These are phyloP conservation scores for Phytopythium montanum DNA, from an alignment of 352 stramenopile genomes.

Conservation along the genomic window DNA sequence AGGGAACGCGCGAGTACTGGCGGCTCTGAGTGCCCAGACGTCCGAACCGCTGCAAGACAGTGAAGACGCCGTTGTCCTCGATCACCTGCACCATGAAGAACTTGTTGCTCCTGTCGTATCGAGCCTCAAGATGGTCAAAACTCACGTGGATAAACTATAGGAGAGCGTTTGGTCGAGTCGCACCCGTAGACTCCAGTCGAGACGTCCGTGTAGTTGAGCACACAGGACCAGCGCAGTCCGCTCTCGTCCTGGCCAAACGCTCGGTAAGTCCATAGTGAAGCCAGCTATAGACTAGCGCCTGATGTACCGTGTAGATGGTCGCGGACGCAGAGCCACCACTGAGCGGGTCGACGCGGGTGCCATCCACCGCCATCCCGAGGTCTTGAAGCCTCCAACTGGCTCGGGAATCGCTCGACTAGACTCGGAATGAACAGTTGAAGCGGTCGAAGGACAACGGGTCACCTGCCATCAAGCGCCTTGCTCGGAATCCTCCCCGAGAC, in stretches of 20 bases:
- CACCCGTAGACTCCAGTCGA: slow-evolving; percentile 50
- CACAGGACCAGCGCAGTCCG: slow-evolving; percentile 58
- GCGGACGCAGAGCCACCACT: slow-evolving; percentile 13
- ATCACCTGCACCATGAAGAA: slow-evolving; percentile 61
- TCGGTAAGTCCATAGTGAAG: neutral
- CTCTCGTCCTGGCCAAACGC: slow-evolving; percentile 30
- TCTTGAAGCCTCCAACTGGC: neutral
- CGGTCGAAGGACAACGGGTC: neutral
- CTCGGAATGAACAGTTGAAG: neutral
- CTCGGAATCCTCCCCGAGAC: too few species aligned
- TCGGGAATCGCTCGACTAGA: neutral
- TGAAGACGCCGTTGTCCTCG: slow-evolving; percentile 28
- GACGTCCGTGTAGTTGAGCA: slow-evolving; percentile 68
- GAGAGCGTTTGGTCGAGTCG: neutral
- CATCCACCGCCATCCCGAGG: neutral
- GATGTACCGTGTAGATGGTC: slow-evolving; percentile 26
- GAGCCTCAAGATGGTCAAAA: neutral
- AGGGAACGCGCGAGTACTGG: neutral
- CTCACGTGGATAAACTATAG: neutral
- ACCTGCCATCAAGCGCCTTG: neutral
- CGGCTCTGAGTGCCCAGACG: slow-evolving; percentile 46
- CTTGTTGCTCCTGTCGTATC: slow-evolving; percentile 57
- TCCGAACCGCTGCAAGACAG: slow-evolving; percentile 64
- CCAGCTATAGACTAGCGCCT: neutral
- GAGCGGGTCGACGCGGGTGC: slow-evolving; percentile 13